Evolutionary conservation across 1,284 basidiomycete species (phyloP), one percentile per base, ranked within the genome.

Genomic region (Microbotryum scabiosae): DNA sequence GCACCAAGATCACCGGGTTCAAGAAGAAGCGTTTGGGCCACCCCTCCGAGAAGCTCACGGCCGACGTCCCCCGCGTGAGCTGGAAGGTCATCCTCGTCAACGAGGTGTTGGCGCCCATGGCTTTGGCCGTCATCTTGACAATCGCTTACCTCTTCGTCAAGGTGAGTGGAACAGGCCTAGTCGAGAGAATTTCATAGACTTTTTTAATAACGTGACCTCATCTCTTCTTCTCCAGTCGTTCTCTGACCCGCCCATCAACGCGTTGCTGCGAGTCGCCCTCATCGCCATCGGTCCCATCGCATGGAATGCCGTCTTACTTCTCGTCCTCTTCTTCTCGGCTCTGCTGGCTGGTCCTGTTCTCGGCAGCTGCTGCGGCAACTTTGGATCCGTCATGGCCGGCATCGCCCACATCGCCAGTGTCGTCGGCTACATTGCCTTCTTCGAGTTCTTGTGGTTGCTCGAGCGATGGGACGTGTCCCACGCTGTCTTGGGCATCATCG

Each of bases 381-480:
- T 97, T 70, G 92, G 91, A 51, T 87, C 90, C 5, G 80, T 85
- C 62, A 91, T 94, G 81, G 92, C 92, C 18, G 86, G 86, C 68
- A 82, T 90, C 60, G 90, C 88, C 0, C 92, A 96, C 75, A 72
- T 84, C 49, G 78, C 88, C 14, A 86, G 88, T 43, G 84, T 87
- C 28, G 62, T 94, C 49, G 92, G 91, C 43, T 85, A 90, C 69
- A 76, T 96, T 60, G 90, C 82, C 14, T 93, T 93, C 81, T 94
- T 96, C 72, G 92, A 97, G 76, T 90, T 97, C 80, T 66, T 93
- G 83, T 97, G 93, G 92, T 90, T 88, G 82, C 80, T 96, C 64
- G 93, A 97, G 76, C 79, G 84, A 20, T 98, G 93, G 93, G 82
- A 94, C 68, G 83, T 86, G 25, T 85, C 89, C 3, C 90, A 96